Evolutionary conservation across 306 rosid species (phyloP).

Genomic region (Quercus ilex): DNA sequence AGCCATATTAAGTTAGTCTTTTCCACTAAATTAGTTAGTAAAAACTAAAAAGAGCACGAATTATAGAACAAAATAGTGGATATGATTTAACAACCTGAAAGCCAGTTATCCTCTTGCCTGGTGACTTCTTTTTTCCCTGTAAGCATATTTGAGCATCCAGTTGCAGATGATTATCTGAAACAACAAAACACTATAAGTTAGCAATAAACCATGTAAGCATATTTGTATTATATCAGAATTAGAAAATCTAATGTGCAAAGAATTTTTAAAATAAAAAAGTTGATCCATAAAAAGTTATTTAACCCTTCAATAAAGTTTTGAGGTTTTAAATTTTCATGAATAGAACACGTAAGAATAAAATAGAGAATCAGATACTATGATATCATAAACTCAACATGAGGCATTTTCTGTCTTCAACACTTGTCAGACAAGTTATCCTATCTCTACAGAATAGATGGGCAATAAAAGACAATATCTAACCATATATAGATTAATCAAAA

Average conservation of each 20-base stretch:
- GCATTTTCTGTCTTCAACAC: neutral
- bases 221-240: too few species aligned
- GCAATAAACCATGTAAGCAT: neutral
- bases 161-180: conserved; percentile 49
- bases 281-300: neutral
- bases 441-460: neutral
- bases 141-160: conserved; percentile 49
- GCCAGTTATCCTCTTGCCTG: conserved; percentile 62
- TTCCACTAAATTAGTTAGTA: neutral
- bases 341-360: neutral
- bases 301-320: neutral
- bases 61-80: conserved; percentile 9
- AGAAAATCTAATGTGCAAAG: too few species aligned
- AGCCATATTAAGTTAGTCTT: conserved; percentile 17
- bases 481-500: too few species aligned
- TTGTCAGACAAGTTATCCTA: neutral
- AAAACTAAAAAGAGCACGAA: conserved; percentile 1
- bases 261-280: too few species aligned
- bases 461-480: too few species aligned
- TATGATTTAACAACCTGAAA: conserved; percentile 53
- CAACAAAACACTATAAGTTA: neutral
- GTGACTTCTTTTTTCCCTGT: conserved; percentile 64
- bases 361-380: neutral
- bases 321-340: neutral
- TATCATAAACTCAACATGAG: neutral